phyloP scores from a whole-genome alignment of 1,139 yeast species.

The Blastobotrys arbuscula region DNA sequence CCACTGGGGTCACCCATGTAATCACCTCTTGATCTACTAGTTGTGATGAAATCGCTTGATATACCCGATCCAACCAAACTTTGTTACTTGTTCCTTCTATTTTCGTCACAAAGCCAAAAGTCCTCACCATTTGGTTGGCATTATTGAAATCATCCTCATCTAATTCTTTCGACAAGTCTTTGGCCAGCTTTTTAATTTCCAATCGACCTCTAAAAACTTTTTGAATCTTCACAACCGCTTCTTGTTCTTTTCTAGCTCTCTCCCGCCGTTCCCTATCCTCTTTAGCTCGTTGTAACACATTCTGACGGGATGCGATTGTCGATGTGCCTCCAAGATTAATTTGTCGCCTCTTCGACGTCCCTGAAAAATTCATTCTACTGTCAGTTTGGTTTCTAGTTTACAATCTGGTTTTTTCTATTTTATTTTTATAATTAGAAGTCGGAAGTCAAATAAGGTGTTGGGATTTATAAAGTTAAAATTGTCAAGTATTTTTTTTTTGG shows the following conservation, averaged over 20 bases:
- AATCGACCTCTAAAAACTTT: constrained; percentile 24
- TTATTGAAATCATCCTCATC: constrained; percentile 5
- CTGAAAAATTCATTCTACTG: constrained; percentile 32
- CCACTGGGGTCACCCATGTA: not conserved
- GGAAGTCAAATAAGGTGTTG: too few species aligned
- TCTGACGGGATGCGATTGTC: constrained; percentile 28
- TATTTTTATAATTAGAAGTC: too few species aligned
- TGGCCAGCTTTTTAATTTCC: not conserved
- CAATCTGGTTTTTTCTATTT: too few species aligned
- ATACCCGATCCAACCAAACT: not conserved
- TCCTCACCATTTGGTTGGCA: constrained; percentile 2
- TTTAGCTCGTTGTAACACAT: constrained; percentile 55
- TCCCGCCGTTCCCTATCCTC: constrained; percentile 65
- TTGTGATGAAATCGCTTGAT: not conserved
- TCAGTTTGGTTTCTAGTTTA: not conserved
- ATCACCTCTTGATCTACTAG: not conserved
- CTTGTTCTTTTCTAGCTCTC: constrained; percentile 43
- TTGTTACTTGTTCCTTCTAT: not conserved
- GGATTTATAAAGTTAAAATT: too few species aligned
- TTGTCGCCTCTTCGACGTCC: constrained; percentile 42
- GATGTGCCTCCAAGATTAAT: constrained; percentile 67
- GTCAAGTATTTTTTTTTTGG: too few species aligned
- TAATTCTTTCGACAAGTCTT: constrained; percentile 21
- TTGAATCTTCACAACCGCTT: constrained; percentile 50
- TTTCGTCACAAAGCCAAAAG: constrained; percentile 2